Conservation (phyloP, 2,329 filamentous ascomycete species). For the Salinomyces thailandicus region DNA sequence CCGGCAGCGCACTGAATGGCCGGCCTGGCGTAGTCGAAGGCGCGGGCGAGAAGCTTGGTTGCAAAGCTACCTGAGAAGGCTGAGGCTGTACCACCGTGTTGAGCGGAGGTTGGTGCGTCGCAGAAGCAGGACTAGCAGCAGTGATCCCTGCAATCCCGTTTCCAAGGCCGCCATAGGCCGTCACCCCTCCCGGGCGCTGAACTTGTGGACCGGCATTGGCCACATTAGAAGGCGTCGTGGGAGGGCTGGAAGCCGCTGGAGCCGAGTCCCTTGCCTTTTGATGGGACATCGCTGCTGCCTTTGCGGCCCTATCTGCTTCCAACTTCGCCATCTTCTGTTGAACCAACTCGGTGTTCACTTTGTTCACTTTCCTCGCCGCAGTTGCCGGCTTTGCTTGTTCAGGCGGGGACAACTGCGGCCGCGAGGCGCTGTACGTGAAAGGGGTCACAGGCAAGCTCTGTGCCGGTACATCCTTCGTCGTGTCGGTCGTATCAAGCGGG, state of each 20-base stretch:
- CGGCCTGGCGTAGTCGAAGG: slow-evolving; percentile 6
- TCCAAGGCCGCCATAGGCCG: slow-evolving; percentile 6
- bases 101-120: neutral
- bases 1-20: slow-evolving; percentile 8
- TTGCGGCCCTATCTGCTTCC: slow-evolving; percentile 30
- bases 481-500: no score
- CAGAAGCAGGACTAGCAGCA: no score
- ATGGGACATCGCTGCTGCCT: slow-evolving; percentile 6
- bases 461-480: no score
- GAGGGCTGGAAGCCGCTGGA: slow-evolving; percentile 4
- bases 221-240: neutral
- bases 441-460: no score
- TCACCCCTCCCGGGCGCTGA: neutral
- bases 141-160: slow-evolving; percentile 6
- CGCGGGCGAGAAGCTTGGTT: slow-evolving; percentile 4
- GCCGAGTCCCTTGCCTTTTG: slow-evolving; percentile 10
- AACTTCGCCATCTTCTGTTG: slow-evolving; percentile 71
- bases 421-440: no score
- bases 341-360: slow-evolving; percentile 54
- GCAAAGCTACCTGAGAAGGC: no score
- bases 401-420: no score
- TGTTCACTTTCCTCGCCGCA: no score
- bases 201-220: neutral
- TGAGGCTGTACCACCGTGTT: neutral
- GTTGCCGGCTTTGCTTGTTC: no score